These are phyloP conservation scores for Paraglomus occultum DNA, from an alignment of 192 early-diverging fungal species.

Conservation along the genomic window DNA sequence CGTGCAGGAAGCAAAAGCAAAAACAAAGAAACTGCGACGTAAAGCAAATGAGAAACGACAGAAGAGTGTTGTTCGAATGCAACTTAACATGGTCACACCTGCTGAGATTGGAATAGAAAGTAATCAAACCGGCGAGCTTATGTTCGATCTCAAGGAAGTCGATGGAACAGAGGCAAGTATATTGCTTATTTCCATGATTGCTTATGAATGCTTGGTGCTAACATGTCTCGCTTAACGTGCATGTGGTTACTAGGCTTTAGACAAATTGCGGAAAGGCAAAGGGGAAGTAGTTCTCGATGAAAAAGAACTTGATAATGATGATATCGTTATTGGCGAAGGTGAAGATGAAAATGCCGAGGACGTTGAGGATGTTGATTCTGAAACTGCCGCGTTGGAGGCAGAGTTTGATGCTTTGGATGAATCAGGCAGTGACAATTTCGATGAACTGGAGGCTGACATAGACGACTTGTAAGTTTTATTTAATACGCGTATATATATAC, in stretches of 20 bases:
- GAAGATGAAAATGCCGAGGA: slow-evolving; percentile 52
- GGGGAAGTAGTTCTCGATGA: slow-evolving; percentile 46
- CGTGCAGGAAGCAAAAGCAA: slow-evolving; percentile 47
- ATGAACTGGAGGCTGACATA: slow-evolving; percentile 27
- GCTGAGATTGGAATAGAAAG: slow-evolving; percentile 73
- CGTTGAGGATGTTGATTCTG: slow-evolving; percentile 42
- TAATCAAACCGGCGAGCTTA: slow-evolving; percentile 46
- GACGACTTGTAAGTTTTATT: background rate
- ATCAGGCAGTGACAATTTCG: slow-evolving; percentile 22
- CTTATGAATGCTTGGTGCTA: background rate
- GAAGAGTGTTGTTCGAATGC: slow-evolving; percentile 70
- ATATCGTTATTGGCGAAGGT: slow-evolving; percentile 40
- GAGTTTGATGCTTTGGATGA: slow-evolving; percentile 66
- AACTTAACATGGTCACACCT: slow-evolving; percentile 76
- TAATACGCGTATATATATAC: too few relatives aligned
- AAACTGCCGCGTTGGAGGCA: slow-evolving; percentile 58
- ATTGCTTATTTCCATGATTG: background rate
- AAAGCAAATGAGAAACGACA: slow-evolving; percentile 68
- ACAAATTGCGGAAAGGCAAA: slow-evolving; percentile 54
- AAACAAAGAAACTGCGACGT: slow-evolving; percentile 55
- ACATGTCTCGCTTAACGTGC: background rate
- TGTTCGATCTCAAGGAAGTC: slow-evolving; percentile 59
- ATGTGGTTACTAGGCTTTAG: slow-evolving; percentile 32
- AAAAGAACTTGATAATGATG: slow-evolving; percentile 44
- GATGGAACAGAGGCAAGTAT: slow-evolving; percentile 45